Evolutionary conservation across 2,329 filamentous ascomycete species (phyloP), one percentile per base, ranked within the genome.

Genomic region (Phyllachora maydis): DNA sequence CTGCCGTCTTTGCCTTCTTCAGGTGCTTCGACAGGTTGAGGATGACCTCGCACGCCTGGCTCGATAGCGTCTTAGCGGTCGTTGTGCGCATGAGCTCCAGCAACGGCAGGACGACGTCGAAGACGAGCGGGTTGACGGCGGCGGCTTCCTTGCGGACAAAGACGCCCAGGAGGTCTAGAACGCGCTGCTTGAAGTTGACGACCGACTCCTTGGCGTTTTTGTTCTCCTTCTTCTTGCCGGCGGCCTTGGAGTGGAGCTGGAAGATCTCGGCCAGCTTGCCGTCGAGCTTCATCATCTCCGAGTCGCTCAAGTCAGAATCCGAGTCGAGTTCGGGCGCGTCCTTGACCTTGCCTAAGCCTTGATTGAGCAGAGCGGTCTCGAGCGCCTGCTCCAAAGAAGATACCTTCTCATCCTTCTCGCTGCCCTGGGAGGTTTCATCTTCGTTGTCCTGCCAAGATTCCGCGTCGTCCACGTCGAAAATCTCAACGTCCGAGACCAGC

Each of bases 221-320:
- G 37, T 76, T 75, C 40, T 88, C 72, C 47, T 83, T 77, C 51
- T 83, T 88, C 40, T 75, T 73, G 16, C 16, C 16, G 42, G 61
- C 71, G 2, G 55, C 52, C 43, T 79, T 72, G 33, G 65, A 66
- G 23, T 72, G 69, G 33, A 83, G 71, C 33, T 71, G 69, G 58
- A 95, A 90, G 30, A 93, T 79, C 32, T 78, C 77, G 23, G 71
- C 67, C 4, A 98, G 65, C 40, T 85, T 74, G 8, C 65, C 64
- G 38, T 95, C 85, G 10, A 95, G 56, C 4, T 71, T 71, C 50
- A 92, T 71, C 88, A 95, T 95, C 42, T 92, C 75, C 11, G 85
- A 82, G 48, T 95, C 85, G 30, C 81, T 75, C 82, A 98, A 92
- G 46, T 92, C 79, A 3, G 65, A 69, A 46, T 92, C 79, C 3